A percentile compares a stretch with the other conserved stretches of the same genome.
Evolutionary conservation across 257 asterid genomes (phyloP).

Genomic region (Datura wrightii): DNA sequence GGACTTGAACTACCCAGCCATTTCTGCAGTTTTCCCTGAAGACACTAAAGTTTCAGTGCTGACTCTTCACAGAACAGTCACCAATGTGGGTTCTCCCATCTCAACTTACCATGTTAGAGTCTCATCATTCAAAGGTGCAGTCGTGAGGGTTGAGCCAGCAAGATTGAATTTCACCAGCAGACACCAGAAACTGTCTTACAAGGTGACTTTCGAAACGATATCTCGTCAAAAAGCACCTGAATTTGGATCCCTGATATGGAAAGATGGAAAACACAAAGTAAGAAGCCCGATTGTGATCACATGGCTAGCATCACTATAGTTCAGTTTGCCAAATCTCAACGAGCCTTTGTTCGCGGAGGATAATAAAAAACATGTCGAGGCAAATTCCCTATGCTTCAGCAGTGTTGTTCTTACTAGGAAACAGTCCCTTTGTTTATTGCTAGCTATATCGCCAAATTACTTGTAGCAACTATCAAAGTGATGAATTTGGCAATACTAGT

Average conservation of each 20-base stretch:
- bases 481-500: conserved; percentile 9
- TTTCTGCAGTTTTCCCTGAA: conserved; percentile 72
- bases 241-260: conserved; percentile 76
- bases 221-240: conserved; percentile 60
- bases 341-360: conserved; percentile 20
- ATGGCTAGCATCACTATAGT: conserved; percentile 70
- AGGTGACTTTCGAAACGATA: conserved; percentile 53
- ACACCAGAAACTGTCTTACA: conserved; percentile 60
- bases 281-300: conserved; percentile 85
- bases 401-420: neutral
- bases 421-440: conserved; percentile 32
- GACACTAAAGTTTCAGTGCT: conserved; percentile 39
- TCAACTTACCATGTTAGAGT: conserved; percentile 68
- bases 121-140: conserved; percentile 68
- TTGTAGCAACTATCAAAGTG: neutral
- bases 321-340: conserved; percentile 18
- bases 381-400: neutral
- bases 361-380: conserved; percentile 14
- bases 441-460: conserved; percentile 24
- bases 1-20: conserved; percentile 84
- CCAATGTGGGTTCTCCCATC: conserved; percentile 72
- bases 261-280: conserved; percentile 66
- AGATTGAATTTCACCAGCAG: conserved; percentile 54
- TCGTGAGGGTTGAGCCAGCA: conserved; percentile 67
- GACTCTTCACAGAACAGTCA: conserved; percentile 66